phyloP scores from a whole-genome alignment of 140 eudicot species.

The Senecio squalidus region DNA sequence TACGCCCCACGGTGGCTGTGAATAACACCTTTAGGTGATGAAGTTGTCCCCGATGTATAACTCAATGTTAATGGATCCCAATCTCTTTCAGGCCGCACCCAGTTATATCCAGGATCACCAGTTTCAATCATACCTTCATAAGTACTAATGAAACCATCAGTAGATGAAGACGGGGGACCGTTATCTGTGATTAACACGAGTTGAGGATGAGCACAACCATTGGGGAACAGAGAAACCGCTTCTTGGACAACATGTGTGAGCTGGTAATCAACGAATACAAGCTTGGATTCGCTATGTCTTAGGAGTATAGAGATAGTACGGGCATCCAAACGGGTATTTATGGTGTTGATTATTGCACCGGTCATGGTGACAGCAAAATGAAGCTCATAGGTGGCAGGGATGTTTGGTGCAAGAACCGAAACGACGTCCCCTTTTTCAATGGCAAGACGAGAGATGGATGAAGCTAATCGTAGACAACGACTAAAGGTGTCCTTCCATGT shows the following conservation, averaged over 20 bases:
- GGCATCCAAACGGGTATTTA: constrained; percentile 52
- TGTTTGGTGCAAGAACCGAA: constrained; percentile 48
- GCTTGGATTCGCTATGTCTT: constrained; percentile 39
- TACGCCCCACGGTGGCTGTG: constrained; percentile 52
- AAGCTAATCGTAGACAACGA: constrained; percentile 44
- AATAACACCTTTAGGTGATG: constrained; percentile 68
- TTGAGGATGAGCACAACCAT: not conserved
- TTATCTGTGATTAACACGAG: constrained; percentile 29
- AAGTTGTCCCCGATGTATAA: constrained; percentile 82
- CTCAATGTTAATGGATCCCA: constrained; percentile 60
- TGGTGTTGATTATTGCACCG: constrained; percentile 46
- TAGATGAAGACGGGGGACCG: not conserved
- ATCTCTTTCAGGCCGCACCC: constrained; percentile 48
- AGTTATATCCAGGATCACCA: constrained; percentile 41
- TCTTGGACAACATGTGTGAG: constrained; percentile 7
- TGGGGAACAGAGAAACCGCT: constrained; percentile 30
- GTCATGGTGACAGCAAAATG: constrained; percentile 50
- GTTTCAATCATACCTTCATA: constrained; percentile 42
- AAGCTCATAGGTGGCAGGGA: constrained; percentile 58
- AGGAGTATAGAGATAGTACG: constrained; percentile 40
- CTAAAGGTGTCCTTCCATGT: constrained; percentile 41
- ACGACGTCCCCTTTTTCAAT: constrained; percentile 32
- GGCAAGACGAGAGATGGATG: constrained; percentile 34
- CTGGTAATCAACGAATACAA: constrained; percentile 43
- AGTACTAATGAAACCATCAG: not conserved